phyloP scores from a whole-genome alignment of 2,329 filamentous ascomycete genomes.

The Neoscytalidium dimidiatum region DNA sequence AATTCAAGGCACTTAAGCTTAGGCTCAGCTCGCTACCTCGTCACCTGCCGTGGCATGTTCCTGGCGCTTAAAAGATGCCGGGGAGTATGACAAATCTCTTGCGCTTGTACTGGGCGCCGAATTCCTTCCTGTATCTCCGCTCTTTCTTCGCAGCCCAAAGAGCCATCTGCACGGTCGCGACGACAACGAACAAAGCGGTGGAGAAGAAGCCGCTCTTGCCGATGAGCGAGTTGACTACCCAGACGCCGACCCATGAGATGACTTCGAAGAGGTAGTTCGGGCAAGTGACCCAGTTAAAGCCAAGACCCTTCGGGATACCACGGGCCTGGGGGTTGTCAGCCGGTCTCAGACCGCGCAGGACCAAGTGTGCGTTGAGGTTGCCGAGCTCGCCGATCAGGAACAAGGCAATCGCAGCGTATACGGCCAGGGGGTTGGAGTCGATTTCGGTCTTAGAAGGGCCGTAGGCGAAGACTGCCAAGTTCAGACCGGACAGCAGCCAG shows the following conservation, averaged over 20 bases:
- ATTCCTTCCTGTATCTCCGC: conserved; percentile 82
- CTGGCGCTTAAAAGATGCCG: conserved; percentile 61
- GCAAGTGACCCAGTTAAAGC: conserved; percentile 86
- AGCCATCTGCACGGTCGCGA: conserved; percentile 79
- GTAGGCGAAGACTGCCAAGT: conserved; percentile 86
- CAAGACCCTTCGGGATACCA: conserved; percentile 82
- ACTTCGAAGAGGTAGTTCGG: conserved; percentile 97
- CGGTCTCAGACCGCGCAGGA: conserved; percentile 73
- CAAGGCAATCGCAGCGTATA: conserved; percentile 69
- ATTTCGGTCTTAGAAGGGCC: conserved; percentile 65
- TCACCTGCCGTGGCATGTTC: too few relatives aligned
- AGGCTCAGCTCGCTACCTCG: too few relatives aligned
- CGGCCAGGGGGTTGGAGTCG: conserved; percentile 46
- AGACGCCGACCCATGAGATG: conserved; percentile 81
- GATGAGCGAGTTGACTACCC: conserved; percentile 77
- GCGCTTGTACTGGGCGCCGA: conserved; percentile 91
- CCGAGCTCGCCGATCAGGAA: conserved; percentile 76
- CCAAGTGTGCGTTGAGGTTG: conserved; percentile 79
- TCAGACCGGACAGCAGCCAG: conserved; percentile 79
- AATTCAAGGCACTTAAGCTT: too few relatives aligned
- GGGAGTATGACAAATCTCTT: conserved; percentile 86
- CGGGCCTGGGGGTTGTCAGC: conserved; percentile 73
- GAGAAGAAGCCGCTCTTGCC: conserved; percentile 73
- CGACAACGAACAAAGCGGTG: conserved; percentile 72
- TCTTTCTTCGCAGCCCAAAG: conserved; percentile 92